A percentile compares a stretch with the other conserved stretches of the same genome.
Conservation (phyloP, 164 flowering plant species). For the Annona squamosa region DNA sequence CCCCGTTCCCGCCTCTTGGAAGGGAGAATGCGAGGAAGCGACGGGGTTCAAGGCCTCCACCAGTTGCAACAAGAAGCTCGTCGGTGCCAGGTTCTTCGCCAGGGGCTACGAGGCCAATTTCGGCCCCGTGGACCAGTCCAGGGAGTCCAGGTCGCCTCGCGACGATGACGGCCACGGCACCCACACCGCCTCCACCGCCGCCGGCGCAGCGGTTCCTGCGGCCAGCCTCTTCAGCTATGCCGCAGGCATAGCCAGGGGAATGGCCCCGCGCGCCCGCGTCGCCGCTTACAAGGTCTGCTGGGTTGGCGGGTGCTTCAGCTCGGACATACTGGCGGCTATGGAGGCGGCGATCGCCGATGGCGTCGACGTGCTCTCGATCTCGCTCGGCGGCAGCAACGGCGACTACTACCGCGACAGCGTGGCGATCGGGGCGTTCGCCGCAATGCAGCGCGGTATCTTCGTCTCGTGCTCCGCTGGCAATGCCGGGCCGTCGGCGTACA, state of each 20-base stretch:
- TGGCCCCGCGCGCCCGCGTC: slow-evolving; percentile 68
- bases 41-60: slow-evolving; percentile 34
- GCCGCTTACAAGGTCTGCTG: slow-evolving; percentile 89
- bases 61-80: slow-evolving; percentile 65
- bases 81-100: slow-evolving; percentile 74
- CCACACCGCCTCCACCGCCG: slow-evolving; percentile 82
- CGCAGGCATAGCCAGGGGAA: slow-evolving; percentile 74
- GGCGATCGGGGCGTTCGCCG: slow-evolving; percentile 72
- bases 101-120: slow-evolving; percentile 60
- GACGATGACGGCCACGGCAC: slow-evolving; percentile 95
- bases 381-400: slow-evolving; percentile 57
- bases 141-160: slow-evolving; percentile 72
- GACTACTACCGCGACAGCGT: slow-evolving; percentile 54
- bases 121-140: slow-evolving; percentile 57
- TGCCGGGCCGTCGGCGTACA: slow-evolving; percentile 45
- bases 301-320: slow-evolving; percentile 68
- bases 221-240: slow-evolving; percentile 84
- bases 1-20: slow-evolving; percentile 60
- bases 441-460: slow-evolving; percentile 54
- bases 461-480: slow-evolving; percentile 94
- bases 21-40: slow-evolving; percentile 56
- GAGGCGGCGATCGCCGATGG: slow-evolving; percentile 78
- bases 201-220: slow-evolving; percentile 48
- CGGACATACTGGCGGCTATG: slow-evolving; percentile 69
- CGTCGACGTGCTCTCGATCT: slow-evolving; percentile 74